Evolutionary conservation across 768 basidiomycete genomes (phyloP).

Genomic region (Russula dissimulans): DNA sequence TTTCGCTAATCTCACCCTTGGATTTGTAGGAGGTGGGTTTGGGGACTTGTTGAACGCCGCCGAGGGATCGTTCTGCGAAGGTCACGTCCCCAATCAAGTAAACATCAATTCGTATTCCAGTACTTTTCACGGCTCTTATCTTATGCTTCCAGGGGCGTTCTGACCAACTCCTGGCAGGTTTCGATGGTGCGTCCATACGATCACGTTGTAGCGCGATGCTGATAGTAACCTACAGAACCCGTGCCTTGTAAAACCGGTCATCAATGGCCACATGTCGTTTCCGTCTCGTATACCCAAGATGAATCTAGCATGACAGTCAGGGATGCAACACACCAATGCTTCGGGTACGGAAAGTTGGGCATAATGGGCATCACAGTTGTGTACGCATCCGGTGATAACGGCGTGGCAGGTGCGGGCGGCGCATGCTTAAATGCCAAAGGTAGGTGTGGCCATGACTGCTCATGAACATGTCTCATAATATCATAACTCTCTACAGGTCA

Average conservation of each 20-base stretch:
- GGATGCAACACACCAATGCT: conserved; percentile 34
- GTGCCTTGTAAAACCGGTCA: conserved; percentile 30
- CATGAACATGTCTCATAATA: background rate
- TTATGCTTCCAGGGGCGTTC: conserved; percentile 22
- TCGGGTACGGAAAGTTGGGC: conserved; percentile 39
- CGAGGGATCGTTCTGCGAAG: conserved; percentile 11
- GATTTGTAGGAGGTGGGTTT: conserved; percentile 5
- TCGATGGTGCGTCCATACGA: conserved; percentile 25
- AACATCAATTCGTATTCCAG: background rate
- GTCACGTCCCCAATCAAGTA: background rate
- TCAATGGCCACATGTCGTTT: conserved; percentile 31
- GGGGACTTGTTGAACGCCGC: conserved; percentile 19
- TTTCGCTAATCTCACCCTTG: background rate
- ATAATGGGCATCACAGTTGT: conserved; percentile 34
- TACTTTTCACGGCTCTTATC: background rate
- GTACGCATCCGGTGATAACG: conserved; percentile 37
- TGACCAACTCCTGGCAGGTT: conserved; percentile 27
- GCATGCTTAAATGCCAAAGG: conserved; percentile 29
- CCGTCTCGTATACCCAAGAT: conserved; percentile 33
- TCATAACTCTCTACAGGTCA: background rate
- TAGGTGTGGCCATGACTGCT: background rate
- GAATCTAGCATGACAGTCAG: conserved; percentile 27
- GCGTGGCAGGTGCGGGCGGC: conserved; percentile 32
- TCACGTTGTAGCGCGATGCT: background rate
- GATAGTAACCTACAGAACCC: conserved; percentile 19